phyloP scores from a whole-genome alignment of 2,329 filamentous ascomycete species.

The Fusarium sp. region DNA sequence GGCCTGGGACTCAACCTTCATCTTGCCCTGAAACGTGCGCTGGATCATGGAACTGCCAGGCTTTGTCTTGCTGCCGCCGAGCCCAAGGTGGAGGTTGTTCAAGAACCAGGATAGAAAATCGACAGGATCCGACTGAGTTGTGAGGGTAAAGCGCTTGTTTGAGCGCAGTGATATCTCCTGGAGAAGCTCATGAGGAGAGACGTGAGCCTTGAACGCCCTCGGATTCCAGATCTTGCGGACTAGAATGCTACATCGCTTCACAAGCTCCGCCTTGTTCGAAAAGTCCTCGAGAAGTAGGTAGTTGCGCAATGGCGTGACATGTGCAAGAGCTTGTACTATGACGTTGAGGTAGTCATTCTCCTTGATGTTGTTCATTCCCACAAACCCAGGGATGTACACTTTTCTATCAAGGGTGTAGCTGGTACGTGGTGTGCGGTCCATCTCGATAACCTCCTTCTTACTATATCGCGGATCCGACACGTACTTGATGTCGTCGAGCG shows the following conservation, averaged over 20 bases:
- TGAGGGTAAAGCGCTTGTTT: conserved; percentile 91
- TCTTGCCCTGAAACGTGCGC: conserved; percentile 89
- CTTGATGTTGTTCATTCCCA: conserved; percentile 99
- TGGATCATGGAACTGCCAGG: conserved; percentile 88
- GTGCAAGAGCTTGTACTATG: conserved; percentile 88
- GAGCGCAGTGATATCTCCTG: conserved; percentile 93
- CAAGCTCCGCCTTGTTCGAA: conserved; percentile 76
- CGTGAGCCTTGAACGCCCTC: conserved; percentile 93
- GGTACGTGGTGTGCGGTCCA: conserved; percentile 72
- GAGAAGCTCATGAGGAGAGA: conserved; percentile 95
- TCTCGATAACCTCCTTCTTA: conserved; percentile 78
- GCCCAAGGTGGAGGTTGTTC: conserved; percentile 90
- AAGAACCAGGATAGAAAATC: conserved; percentile 98
- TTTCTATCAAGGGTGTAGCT: conserved; percentile 83
- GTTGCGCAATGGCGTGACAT: conserved; percentile 89
- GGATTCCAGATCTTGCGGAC: conserved; percentile 99
- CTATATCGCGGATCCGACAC: conserved; percentile 91
- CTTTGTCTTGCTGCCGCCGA: conserved; percentile 89
- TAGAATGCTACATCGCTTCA: conserved; percentile 86
- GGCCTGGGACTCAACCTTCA: conserved; percentile 91
- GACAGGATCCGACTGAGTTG: conserved; percentile 90
- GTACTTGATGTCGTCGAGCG: conserved; percentile 97
- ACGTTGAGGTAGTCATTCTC: conserved; percentile 99
- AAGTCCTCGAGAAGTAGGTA: conserved; percentile 91
- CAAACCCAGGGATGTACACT: conserved; percentile 91